Percentiles rank a stretch among this genome's conserved stretches.
These are phyloP conservation scores for Pseudotsuga menziesii DNA, from an alignment of 75 land plant genomes.

Conservation along the genomic window DNA sequence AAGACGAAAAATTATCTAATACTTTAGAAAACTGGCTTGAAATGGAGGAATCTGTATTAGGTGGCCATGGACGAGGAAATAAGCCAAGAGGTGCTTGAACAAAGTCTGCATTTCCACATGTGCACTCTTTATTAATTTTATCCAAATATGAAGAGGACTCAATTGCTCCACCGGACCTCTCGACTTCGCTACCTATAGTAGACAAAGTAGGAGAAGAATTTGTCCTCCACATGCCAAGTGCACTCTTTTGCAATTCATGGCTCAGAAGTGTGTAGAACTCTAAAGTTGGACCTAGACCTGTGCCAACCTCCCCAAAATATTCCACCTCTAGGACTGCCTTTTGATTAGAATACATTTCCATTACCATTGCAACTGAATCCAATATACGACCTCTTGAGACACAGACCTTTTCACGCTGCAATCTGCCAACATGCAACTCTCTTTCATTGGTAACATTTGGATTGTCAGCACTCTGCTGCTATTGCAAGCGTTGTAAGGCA, in stretches of 20 bases:
- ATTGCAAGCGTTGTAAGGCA: constrained; percentile 32
- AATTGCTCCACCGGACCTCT: no score
- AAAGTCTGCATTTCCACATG: constrained; percentile 6
- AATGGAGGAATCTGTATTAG: constrained; percentile 2
- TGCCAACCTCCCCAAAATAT: no score
- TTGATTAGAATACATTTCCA: constrained; percentile 53
- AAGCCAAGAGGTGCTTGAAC: constrained; percentile 46
- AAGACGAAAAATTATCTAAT: constrained; percentile 50
- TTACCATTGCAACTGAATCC: constrained; percentile 79
- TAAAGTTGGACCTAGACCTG: constrained; percentile 92
- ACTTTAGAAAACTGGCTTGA: constrained; percentile 20
- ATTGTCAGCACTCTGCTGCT: constrained; percentile 31
- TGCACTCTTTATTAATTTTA: background rate
- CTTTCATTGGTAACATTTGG: constrained; percentile 25
- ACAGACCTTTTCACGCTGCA: constrained; percentile 65
- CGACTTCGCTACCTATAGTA: background rate
- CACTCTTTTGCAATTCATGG: constrained; percentile 73
- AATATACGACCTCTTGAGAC: constrained; percentile 60
- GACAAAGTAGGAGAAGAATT: no score
- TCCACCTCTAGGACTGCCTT: no score
- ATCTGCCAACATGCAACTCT: background rate
- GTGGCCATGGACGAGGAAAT: constrained; percentile 77
- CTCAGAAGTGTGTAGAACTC: constrained; percentile 89
- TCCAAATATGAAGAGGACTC: background rate
- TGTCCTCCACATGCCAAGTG: constrained; percentile 70